Evolutionary conservation across 441 rosid species (phyloP).

Genomic region (Brassica hybrid): DNA sequence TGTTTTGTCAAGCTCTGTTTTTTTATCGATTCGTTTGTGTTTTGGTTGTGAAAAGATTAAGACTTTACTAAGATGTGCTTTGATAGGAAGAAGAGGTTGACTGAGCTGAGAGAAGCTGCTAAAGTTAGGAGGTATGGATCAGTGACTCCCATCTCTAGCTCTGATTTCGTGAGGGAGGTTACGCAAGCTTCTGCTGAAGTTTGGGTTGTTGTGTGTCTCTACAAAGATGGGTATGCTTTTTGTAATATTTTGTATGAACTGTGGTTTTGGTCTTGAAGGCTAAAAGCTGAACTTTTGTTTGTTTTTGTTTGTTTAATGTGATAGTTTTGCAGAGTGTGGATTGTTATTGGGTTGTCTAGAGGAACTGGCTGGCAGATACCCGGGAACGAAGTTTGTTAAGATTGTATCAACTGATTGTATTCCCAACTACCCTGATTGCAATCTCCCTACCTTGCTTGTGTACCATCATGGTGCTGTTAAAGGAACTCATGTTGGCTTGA

Average conservation of each 20-base stretch:
- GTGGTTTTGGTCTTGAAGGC: not conserved
- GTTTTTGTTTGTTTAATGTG: slow-evolving; percentile 19
- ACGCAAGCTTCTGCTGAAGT: slow-evolving; percentile 90
- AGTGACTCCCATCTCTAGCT: slow-evolving; percentile 81
- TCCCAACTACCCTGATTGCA: slow-evolving; percentile 91
- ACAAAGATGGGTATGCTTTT: slow-evolving; percentile 80
- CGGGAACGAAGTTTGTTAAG: slow-evolving; percentile 93
- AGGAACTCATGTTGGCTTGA: slow-evolving; percentile 88
- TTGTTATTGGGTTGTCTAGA: slow-evolving; percentile 79
- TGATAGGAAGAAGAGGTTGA: slow-evolving; percentile 69
- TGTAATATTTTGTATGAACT: not conserved
- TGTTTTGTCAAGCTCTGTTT: too few species aligned
- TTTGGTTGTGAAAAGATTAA: too few species aligned
- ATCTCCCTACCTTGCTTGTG: slow-evolving; percentile 91
- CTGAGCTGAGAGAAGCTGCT: slow-evolving; percentile 81
- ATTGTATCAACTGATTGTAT: slow-evolving; percentile 97
- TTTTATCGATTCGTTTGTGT: too few species aligned
- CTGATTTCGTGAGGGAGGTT: slow-evolving; percentile 92
- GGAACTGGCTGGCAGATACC: slow-evolving; percentile 83
- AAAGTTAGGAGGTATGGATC: slow-evolving; percentile 75
- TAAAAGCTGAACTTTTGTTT: not conserved
- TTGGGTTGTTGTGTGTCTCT: slow-evolving; percentile 95
- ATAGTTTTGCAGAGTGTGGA: slow-evolving; percentile 76
- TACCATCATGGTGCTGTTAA: slow-evolving; percentile 91
- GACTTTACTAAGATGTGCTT: too few species aligned